Base-by-base conservation (phyloP, 805 yeast species). In the Hanseniaspora lindneri region DNA sequence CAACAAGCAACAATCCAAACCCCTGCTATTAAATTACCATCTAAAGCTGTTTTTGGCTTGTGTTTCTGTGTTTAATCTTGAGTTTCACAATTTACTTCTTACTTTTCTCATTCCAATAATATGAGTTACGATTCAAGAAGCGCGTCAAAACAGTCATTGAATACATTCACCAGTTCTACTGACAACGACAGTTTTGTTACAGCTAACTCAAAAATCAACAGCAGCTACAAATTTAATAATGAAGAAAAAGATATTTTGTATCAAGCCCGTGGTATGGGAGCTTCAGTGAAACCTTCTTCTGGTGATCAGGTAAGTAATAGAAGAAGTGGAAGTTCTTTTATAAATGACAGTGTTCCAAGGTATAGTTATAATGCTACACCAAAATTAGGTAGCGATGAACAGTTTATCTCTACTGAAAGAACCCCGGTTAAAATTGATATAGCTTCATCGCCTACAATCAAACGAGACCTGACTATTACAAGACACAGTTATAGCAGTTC, bases 101-200 rank as follows among this genome's bases (percentile, higher is more conserved):
- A n/a, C 8, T 11, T 27, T 27, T 8, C 17, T n/a, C n/a, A 14
- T 30, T 9, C 34, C 17, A 11, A n/a, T 35, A 35, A 4, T 6
- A 35, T 35, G 39, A 35, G 21, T 35, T 13, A 6, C 19, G 6
- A 35, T 16, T 5, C 5, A 20, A 36, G 16, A 17, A 37, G 30
- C 30, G 34, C 17, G 16, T 44, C 42, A 4, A 44, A 44, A 23
- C 25, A n/a, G 24, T 36, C 48, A n/a, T 17, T 44, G 4, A 36
- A 29, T 19, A 36, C 41, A 7, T 10, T 32, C 8, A 23, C 43
- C n/a, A 27, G 34, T 13, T 28, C 29, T 4, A 40, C 41, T 7
- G 49, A 46, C 24, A 29, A 14, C 13, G 49, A 39, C 17, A 46
- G 49, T 25, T 46, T 16, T 30, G 29, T 39, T 14, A 46, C 49